Evolutionary conservation across 352 stramenopile genomes (phyloP), one percentile per base, ranked within the genome.

Genomic region (Pythium myriotylum): DNA sequence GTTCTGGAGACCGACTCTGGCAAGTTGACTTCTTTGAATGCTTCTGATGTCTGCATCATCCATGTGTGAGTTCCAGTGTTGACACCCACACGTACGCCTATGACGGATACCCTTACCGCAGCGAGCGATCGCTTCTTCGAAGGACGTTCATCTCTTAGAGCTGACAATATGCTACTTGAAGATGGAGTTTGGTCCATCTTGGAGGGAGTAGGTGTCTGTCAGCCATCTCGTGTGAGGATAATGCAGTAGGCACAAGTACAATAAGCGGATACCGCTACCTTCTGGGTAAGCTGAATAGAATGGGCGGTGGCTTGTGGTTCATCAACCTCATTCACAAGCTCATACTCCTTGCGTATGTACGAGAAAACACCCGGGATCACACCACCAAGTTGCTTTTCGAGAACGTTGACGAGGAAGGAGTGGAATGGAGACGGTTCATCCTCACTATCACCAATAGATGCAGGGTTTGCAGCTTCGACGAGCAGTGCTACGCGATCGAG

Each of bases 401-500:
- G 52, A 14, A 84, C 58, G 8, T 79, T 71, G 43, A 85, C 49
- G 4, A 95, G 48, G 27, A 94, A 90, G 13, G 77, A 51, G 33
- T 90, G 79, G 59, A 95, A 95, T 12, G 82, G 82, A 23, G 86
- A 89, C 13, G 70, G 77, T 17, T 68, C 66, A 32, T 89, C 81
- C 27, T 89, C 79, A 19, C 79, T 79, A 20, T 87, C 84, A 16
- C 63, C 77, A 49, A 91, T 74, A 17, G 77, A 88, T 24, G 76
- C 68, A 20, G 81, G 81, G 26, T 86, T 92, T 0, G 77, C 80
- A 10, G 84, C 83, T 32, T 93, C 86, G 45, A 93, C 62, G 17
- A 91, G 65, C 60, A 95, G 63, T 16, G 86, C 86, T 17, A 93
- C 73, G 12, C 81, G 76, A n/a, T 92, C 85, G 60, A 93, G 49